A percentile compares a stretch with the other conserved stretches of the same genome.
phyloP scores from a whole-genome alignment of 2,329 filamentous ascomycete species.

The Tolypocladium ovalisporum region DNA sequence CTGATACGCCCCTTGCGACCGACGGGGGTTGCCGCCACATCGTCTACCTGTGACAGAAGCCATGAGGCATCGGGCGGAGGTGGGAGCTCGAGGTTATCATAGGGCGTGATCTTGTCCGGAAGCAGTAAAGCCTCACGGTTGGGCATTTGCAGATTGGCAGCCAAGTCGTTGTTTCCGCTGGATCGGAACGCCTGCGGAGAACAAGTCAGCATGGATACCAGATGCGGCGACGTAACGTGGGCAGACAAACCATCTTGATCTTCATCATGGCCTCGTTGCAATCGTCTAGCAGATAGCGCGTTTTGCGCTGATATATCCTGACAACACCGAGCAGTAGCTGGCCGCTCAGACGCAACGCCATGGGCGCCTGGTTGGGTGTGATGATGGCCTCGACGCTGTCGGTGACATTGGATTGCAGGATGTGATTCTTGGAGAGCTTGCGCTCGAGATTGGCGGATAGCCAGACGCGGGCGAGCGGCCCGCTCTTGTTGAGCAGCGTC shows the following conservation, averaged over 20 bases:
- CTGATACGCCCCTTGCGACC: constrained; percentile 47
- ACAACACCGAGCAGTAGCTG: constrained; percentile 93
- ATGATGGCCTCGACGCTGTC: constrained; percentile 95
- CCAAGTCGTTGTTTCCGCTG: constrained; percentile 88
- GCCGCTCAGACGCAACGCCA: constrained; percentile 86
- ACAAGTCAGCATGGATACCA: constrained; percentile 16
- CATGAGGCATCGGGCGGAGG: constrained; percentile 84
- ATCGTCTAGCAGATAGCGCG: constrained; percentile 89
- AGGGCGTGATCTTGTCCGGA: constrained; percentile 85
- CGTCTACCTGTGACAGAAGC: constrained; percentile 65
- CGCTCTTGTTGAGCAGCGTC: constrained; percentile 89
- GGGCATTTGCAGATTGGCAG: constrained; percentile 67
- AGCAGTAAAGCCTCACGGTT: constrained; percentile 81
- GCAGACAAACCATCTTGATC: constrained; percentile 78
- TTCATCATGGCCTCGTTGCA: constrained; percentile 96
- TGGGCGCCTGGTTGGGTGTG: constrained; percentile 81
- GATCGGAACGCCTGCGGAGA: constrained; percentile 73
- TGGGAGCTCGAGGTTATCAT: constrained; percentile 66
- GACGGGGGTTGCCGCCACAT: constrained; percentile 39
- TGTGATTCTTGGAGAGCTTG: constrained; percentile 95
- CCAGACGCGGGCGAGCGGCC: constrained; percentile 95
- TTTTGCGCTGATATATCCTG: constrained; percentile 94
- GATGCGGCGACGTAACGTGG: not conserved
- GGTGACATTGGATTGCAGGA: constrained; percentile 87
- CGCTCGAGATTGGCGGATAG: constrained; percentile 95